A percentile compares a stretch with the other conserved stretches of the same genome.
phyloP scores from a whole-genome alignment of 345 rosid species.

The Garcia nutans region DNA sequence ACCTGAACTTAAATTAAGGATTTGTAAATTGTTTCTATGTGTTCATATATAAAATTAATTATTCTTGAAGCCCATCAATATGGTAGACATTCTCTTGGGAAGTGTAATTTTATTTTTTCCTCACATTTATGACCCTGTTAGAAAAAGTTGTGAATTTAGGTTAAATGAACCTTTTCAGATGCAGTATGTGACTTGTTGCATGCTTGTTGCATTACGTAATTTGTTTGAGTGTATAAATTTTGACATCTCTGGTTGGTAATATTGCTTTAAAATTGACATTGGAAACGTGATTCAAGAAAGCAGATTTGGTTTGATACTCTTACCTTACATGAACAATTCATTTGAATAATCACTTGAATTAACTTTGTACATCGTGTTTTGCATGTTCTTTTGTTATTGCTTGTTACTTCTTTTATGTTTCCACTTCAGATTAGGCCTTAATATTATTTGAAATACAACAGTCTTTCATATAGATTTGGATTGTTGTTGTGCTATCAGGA shows the following conservation, averaged over 20 bases:
- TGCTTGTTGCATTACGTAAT: background rate
- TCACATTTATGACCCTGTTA: too few species aligned
- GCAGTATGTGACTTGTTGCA: background rate
- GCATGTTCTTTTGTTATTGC: background rate
- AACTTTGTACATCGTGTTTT: background rate
- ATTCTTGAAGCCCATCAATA: too few species aligned
- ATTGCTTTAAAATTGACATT: too few species aligned
- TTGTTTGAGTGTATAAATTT: background rate
- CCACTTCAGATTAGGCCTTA: background rate
- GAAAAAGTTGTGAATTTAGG: background rate
- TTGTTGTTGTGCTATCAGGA: constrained; percentile 48
- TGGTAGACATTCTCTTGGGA: too few species aligned
- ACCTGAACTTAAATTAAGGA: background rate
- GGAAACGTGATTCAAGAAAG: too few species aligned
- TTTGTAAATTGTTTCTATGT: too few species aligned
- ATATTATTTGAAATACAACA: background rate
- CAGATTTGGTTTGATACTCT: too few species aligned
- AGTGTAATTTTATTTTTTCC: too few species aligned
- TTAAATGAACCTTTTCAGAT: background rate
- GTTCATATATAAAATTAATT: too few species aligned
- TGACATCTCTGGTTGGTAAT: too few species aligned
- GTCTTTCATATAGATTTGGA: background rate
- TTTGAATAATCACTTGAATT: too few species aligned
- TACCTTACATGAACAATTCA: too few species aligned
- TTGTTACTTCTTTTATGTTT: background rate